These are phyloP conservation scores for Sugiyamaella paludigena DNA, from an alignment of 1,139 yeast genomes.

Conservation along the genomic window DNA sequence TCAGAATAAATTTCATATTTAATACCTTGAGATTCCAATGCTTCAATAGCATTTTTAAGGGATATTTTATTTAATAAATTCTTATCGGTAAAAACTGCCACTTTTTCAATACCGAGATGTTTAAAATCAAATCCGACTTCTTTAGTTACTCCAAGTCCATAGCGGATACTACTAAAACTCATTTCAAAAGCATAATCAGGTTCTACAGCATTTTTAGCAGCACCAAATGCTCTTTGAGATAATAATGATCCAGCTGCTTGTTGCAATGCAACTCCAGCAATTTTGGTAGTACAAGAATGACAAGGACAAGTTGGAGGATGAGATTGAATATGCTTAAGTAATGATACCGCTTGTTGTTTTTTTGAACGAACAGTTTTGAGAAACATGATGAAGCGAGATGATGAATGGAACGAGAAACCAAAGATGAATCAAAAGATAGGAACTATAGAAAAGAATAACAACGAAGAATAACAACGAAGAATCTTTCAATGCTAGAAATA, in stretches of 20 bases:
- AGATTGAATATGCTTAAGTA: constrained; percentile 33
- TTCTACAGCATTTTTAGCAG: constrained; percentile 21
- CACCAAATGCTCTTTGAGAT: constrained; percentile 21
- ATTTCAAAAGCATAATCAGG: constrained; percentile 43
- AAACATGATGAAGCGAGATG: constrained; percentile 13
- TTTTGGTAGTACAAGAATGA: constrained; percentile 33
- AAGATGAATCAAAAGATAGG: no score
- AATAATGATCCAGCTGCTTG: constrained; percentile 16
- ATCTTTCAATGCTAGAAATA: no score
- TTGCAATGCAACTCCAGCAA: constrained; percentile 19
- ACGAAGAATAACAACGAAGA: no score
- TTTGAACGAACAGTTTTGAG: constrained; percentile 12
- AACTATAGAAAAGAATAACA: no score
- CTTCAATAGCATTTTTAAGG: constrained; percentile 36
- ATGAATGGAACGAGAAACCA: no score
- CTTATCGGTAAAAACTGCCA: constrained; percentile 38
- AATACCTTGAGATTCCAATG: constrained; percentile 40
- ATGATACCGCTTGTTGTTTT: constrained; percentile 22
- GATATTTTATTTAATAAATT: constrained; percentile 35
- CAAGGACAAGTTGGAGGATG: constrained; percentile 39
- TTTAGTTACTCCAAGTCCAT: constrained; percentile 41
- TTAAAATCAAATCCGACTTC: constrained; percentile 43
- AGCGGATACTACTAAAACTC: constrained; percentile 43
- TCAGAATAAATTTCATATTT: constrained; percentile 39
- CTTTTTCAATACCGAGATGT: constrained; percentile 35